Evolutionary conservation across 192 early-diverging fungal genomes (phyloP), one percentile per base, ranked within the genome.

Genomic region (Dimargaris verticillata): DNA sequence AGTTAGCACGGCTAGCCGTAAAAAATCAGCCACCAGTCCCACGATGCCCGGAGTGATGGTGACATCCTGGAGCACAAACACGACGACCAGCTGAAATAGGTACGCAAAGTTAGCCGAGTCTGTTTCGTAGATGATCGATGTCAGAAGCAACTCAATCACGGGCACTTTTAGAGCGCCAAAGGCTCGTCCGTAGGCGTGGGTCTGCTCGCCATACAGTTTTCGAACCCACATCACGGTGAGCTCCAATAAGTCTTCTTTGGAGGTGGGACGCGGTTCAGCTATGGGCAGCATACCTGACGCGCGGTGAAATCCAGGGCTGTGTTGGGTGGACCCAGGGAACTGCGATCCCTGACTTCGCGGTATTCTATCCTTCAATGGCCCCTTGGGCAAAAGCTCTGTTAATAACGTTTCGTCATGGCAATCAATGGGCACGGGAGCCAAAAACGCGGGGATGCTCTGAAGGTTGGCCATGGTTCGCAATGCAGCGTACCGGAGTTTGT

Each of bases 51-150:
- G 57, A 9, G 33, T 44, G 13, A 42, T 25, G 0, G n/a, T 11
- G 17, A 59, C n/a, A 25, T 59, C 57, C n/a, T n/a, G 17, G 12
- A 43, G 18, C 6, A 43, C 25, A 41, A 59, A 43, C 41, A 43
- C 5, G 4, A 59, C 12, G 2, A 59, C n/a, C 11, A 43, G 18
- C 14, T 38, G 57, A 20, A 43, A 22, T n/a, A 59, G 6, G 57
- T 43, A 59, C 20, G 15, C 38, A 43, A 24, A 18, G 41, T 59
- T 59, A 18, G n/a, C n/a, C 7, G 14, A n/a, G 22, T 41, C 28
- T 12, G 33, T 44, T 43, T 59, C 57, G 42, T 44, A 59, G 41
- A 25, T 38, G 20, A 59, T 11, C 33, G 57, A n/a, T 25, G 43
- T 44, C 12, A 59, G 6, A 13, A 59, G 33, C 18, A 59, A 2